phyloP scores from a whole-genome alignment of 768 basidiomycete genomes.

The Psilocybe sp. region DNA sequence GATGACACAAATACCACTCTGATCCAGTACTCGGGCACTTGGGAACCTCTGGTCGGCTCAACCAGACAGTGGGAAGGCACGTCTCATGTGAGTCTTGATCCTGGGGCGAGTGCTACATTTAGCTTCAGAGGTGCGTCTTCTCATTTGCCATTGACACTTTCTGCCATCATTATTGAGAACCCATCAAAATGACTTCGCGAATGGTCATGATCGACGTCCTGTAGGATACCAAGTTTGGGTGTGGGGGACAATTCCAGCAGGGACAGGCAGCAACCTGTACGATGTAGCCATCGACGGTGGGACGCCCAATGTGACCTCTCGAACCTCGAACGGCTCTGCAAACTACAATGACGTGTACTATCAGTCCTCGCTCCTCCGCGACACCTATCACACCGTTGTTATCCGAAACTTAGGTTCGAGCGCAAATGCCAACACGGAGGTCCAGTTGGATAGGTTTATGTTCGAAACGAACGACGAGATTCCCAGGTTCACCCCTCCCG shows the following conservation, averaged over 20 bases:
- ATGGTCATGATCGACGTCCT: neutral
- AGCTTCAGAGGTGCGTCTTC: conserved; percentile 19
- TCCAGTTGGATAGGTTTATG: conserved; percentile 18
- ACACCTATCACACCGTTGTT: conserved; percentile 14
- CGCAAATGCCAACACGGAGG: conserved; percentile 13
- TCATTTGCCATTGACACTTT: too few relatives aligned
- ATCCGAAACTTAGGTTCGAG: conserved; percentile 16
- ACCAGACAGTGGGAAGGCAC: conserved; percentile 19
- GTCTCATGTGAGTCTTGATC: conserved; percentile 12
- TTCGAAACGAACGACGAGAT: conserved; percentile 14
- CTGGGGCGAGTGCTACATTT: conserved; percentile 18
- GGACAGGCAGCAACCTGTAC: conserved; percentile 11
- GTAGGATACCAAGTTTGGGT: conserved; percentile 17
- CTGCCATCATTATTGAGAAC: neutral
- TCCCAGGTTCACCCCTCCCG: conserved; percentile 8
- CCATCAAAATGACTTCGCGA: neutral
- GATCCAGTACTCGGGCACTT: conserved; percentile 14
- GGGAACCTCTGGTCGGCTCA: conserved; percentile 13
- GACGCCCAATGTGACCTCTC: conserved; percentile 6
- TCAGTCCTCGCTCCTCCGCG: conserved; percentile 6
- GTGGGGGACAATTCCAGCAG: conserved; percentile 18
- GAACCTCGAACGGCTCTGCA: conserved; percentile 16
- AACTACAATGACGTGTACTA: conserved; percentile 14
- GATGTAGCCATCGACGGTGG: conserved; percentile 15
- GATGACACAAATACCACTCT: conserved; percentile 15